These are phyloP conservation scores for Thraustochytrium sp. DNA, from an alignment of 352 stramenopile species.

Conservation along the genomic window DNA sequence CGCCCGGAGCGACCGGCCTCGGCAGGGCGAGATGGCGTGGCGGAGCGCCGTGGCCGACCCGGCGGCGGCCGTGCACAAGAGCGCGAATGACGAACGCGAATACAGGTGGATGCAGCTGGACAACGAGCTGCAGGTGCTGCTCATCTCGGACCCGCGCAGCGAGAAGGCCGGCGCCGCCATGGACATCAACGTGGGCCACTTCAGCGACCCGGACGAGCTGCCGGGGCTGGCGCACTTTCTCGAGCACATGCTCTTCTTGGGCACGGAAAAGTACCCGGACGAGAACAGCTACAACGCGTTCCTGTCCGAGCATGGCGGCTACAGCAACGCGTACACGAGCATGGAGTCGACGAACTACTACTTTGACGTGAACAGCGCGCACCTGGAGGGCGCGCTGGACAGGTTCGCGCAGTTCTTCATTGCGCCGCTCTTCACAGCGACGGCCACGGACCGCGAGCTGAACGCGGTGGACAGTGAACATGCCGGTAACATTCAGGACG, in stretches of 20 bases:
- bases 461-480: conserved; percentile 93
- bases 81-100: conserved; percentile 59
- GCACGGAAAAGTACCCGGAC: no score
- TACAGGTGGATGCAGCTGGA: conserved; percentile 64
- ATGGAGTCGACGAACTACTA: conserved; percentile 93
- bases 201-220: no score
- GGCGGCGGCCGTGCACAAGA: background rate
- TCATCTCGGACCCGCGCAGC: conserved; percentile 79
- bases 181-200: no score
- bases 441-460: no score
- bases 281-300: conserved; percentile 89
- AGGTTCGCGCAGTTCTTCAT: no score
- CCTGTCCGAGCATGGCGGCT: conserved; percentile 79
- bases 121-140: conserved; percentile 62
- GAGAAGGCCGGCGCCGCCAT: conserved; percentile 85
- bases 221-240: no score
- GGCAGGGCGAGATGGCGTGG: background rate
- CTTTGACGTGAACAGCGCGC: conserved; percentile 80
- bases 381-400: conserved; percentile 76
- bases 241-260: no score
- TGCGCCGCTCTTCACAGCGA: no score
- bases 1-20: no score
- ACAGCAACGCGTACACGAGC: conserved; percentile 91
- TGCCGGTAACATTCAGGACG: conserved; percentile 87
- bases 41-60: background rate